Evolutionary conservation across 1,284 basidiomycete genomes (phyloP).

Genomic region (Ustanciosporium gigantosporum): DNA sequence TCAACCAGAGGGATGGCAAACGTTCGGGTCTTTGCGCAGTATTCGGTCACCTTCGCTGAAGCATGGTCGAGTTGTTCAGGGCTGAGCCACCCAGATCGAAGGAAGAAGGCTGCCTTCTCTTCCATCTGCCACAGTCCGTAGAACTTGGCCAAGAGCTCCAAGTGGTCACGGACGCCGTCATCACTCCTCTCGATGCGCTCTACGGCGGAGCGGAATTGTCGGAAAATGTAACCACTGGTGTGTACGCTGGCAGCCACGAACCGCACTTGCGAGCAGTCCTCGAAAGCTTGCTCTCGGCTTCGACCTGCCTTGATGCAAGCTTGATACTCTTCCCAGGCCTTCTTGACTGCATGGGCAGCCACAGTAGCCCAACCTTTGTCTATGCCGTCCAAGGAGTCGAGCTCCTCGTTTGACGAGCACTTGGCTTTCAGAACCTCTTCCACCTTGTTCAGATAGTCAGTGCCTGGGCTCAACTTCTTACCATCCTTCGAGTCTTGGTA

Average conservation of each 20-base stretch:
- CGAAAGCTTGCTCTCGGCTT: constrained; percentile 66
- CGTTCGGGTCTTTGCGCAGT: constrained; percentile 64
- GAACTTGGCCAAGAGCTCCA: constrained; percentile 49
- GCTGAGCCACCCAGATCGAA: constrained; percentile 63
- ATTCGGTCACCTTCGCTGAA: constrained; percentile 63
- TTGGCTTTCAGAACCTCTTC: constrained; percentile 62
- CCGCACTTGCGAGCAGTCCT: constrained; percentile 65
- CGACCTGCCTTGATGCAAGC: constrained; percentile 63
- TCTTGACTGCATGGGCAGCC: constrained; percentile 66
- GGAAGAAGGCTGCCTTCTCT: constrained; percentile 67
- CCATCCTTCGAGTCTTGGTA: constrained; percentile 65
- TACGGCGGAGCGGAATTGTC: constrained; percentile 59
- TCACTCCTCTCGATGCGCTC: constrained; percentile 42
- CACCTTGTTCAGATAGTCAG: constrained; percentile 64
- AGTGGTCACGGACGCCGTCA: constrained; percentile 53
- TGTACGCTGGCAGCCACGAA: constrained; percentile 66
- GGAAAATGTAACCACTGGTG: constrained; percentile 60
- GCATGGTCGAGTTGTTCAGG: constrained; percentile 64
- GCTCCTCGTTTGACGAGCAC: constrained; percentile 61
- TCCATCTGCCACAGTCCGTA: constrained; percentile 67
- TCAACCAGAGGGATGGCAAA: constrained; percentile 66
- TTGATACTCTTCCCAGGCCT: constrained; percentile 65
- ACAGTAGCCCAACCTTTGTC: constrained; percentile 65
- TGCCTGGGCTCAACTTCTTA: constrained; percentile 61
- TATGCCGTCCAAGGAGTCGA: constrained; percentile 64